Evolutionary conservation across 2,329 filamentous ascomycete genomes (phyloP), one percentile per base, ranked within the genome.

Genomic region (Fusarium transvaalense): DNA sequence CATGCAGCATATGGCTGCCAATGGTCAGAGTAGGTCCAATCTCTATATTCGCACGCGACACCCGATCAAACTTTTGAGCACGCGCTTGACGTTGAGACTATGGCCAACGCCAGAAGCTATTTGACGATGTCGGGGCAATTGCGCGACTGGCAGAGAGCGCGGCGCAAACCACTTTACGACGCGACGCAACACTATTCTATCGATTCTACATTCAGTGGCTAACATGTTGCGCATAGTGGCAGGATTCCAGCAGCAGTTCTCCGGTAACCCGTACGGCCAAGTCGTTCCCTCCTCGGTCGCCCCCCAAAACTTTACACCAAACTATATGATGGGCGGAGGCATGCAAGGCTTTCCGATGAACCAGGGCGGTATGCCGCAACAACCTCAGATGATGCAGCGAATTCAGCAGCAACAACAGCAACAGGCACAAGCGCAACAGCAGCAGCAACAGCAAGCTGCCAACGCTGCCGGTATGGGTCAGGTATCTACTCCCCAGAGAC

Each of bases 341-440:
- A 87, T 88, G 82, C 79, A 82, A 41, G 82, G 84, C 23, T 89
- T 85, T 71, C 82, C 83, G 39, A 87, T 89, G 84, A 86, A 84
- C 61, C 79, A 84, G 56, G 77, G 77, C 17, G 82, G 81, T 53
- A 83, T 87, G 78, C 81, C 82, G 54, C 83, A 81, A 53, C 83
- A 84, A 55, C 73, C 75, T 34, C 76, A 76, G 46, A 74, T 74
- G 60, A 71, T 71, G 35, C 75, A 76, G 34, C 70, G 72, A 37
- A 65, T 73, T 52, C 72, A 63, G 25, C 61, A 64, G 21, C 59
- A 63, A 13, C 50, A 56, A 15, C 54, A 76, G 7, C 77, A 78
- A 3, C 56, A 60, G 7, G 15, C 78, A 76, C 77, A 77, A 6
- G 77, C 78, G 7, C 78, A 80, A 17, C 78, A 77, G 1, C 74